A percentile compares a stretch with the other conserved stretches of the same genome.
Conservation (phyloP, 257 asterid genomes). For the Ilex aquifolium region DNA sequence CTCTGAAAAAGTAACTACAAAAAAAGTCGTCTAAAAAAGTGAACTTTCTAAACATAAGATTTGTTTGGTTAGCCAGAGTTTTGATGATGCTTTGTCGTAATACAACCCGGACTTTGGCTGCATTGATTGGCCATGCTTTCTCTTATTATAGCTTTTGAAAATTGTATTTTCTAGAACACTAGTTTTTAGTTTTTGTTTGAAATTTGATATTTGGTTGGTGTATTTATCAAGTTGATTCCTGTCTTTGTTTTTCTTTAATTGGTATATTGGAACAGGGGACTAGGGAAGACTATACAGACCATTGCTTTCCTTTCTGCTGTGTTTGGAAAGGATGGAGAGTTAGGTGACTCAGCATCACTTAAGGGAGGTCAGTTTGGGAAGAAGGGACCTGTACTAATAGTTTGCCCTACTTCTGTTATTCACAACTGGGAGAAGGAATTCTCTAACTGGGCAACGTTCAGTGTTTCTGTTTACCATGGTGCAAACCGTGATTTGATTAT, state of each 20-base stretch:
- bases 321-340: constrained; percentile 54
- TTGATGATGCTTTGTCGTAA: too few relatives aligned
- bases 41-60: too few relatives aligned
- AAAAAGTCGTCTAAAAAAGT: too few relatives aligned
- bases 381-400: constrained; percentile 64
- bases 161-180: too few relatives aligned
- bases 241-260: constrained; percentile 7
- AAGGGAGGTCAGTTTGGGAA: constrained; percentile 21
- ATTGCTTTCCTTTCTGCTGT: constrained; percentile 94
- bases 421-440: constrained; percentile 92
- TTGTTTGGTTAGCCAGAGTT: too few relatives aligned
- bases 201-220: neutral
- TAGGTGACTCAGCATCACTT: constrained; percentile 21
- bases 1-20: too few relatives aligned
- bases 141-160: too few relatives aligned
- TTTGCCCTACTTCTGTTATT: constrained; percentile 90
- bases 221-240: neutral
- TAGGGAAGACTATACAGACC: constrained; percentile 95
- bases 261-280: constrained; percentile 57
- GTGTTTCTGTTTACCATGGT: constrained; percentile 77
- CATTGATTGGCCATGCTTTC: too few relatives aligned
- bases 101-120: too few relatives aligned
- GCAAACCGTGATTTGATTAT: constrained; percentile 72
- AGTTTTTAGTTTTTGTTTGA: too few relatives aligned
- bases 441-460: constrained; percentile 81